Evolutionary conservation across 1,284 basidiomycete genomes (phyloP), one percentile per base, ranked within the genome.

Genomic region (Sporisorium reilianum): DNA sequence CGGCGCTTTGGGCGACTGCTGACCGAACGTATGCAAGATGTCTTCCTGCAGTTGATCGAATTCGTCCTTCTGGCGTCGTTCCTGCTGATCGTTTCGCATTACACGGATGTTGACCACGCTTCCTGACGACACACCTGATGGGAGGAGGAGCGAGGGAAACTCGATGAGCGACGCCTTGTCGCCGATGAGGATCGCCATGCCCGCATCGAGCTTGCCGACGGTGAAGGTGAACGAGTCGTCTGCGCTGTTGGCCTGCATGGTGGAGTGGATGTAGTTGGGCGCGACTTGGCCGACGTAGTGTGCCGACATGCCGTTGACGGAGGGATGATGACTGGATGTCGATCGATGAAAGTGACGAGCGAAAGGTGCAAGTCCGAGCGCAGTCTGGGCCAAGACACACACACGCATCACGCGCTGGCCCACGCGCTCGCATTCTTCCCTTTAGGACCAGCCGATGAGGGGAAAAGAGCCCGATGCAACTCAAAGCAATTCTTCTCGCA

Each of bases 151-250:
- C 25, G 80, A 79, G n/a, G 83, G 83, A 23, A 84, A 84, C 61
- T 84, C 83, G 59, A 84, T 84, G n/a, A 84, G 70, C 5, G 81
- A 83, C 1, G 83, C 83, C 44, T 80, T 78, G 26, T 83, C 79
- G 28, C 83, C 83, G 28, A 84, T 83, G 63, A 84, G 77, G 64
- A 84, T 84, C 41, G 83, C 83, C 81, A 82, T 81, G 58, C 78
- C 79, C 14, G 79, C 80, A 67, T 82, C 73, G 53, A 84, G 80
- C 75, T 84, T 84, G 58, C 83, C 83, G 32, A 84, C 81, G 38
- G 83, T 84, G 52, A 84, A 84, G 25, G 80, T 82, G 71, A 71
- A 75, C 3, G 64, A 67, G 22, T 75, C 73, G 42, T 75, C 73
- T 18, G 58, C 26, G 48, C 61, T 63, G 50, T 64, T 60, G 63